These are phyloP conservation scores for Kwoniella newhampshirensis DNA, from an alignment of 768 basidiomycete species.

Conservation along the genomic window DNA sequence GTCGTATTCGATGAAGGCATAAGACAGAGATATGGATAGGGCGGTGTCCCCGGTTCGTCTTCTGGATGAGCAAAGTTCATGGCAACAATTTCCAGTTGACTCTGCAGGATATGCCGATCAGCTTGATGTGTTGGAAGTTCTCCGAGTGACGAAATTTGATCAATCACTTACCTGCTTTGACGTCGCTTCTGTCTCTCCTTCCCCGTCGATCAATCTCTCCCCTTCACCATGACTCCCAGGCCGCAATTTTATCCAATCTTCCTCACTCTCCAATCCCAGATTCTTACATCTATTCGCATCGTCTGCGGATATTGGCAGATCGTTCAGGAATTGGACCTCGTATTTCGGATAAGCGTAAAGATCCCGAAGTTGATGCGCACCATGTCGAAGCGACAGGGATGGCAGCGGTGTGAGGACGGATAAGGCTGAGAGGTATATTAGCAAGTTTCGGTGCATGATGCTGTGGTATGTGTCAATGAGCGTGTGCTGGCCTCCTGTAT, in stretches of 20 bases:
- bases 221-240: neutral
- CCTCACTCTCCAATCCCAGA: slow-evolving; percentile 18
- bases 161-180: neutral
- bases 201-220: slow-evolving; percentile 19
- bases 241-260: slow-evolving; percentile 23
- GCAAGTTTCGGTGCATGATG: slow-evolving; percentile 31
- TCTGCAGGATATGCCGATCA: slow-evolving; percentile 14
- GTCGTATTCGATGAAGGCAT: slow-evolving; percentile 37
- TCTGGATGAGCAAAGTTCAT: slow-evolving; percentile 31
- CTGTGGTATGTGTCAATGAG: too few species aligned
- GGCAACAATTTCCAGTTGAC: slow-evolving; percentile 29
- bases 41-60: slow-evolving; percentile 11
- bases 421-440: slow-evolving; percentile 38
- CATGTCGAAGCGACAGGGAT: slow-evolving; percentile 28
- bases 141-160: too few species aligned
- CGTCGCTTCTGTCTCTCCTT: neutral
- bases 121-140: too few species aligned
- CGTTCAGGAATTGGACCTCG: slow-evolving; percentile 47
- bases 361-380: slow-evolving; percentile 39
- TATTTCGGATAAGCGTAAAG: slow-evolving; percentile 47
- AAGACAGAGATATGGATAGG: slow-evolving; percentile 44
- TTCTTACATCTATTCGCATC: slow-evolving; percentile 37
- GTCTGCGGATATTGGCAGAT: slow-evolving; percentile 35
- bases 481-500: too few species aligned
- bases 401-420: slow-evolving; percentile 8